These are phyloP conservation scores for Lentinula sp. DNA, from an alignment of 768 basidiomycete genomes.

Conservation along the genomic window DNA sequence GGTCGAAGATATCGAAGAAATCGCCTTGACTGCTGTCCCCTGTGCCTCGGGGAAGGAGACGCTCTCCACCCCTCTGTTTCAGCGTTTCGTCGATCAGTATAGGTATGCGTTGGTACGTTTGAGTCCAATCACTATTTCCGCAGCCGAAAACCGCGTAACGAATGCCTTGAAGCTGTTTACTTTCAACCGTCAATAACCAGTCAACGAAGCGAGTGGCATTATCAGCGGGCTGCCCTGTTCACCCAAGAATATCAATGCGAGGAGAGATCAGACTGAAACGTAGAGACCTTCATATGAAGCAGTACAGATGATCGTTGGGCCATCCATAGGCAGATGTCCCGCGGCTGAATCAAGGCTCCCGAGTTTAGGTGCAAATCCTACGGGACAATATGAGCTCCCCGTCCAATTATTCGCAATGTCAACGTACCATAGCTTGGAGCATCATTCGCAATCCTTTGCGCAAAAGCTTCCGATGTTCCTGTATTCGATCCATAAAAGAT, in stretches of 20 bases:
- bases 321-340: constrained; percentile 31
- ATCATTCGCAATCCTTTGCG: constrained; percentile 34
- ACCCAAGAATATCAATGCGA: background rate
- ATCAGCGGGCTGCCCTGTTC: constrained; percentile 37
- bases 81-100: constrained; percentile 28
- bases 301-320: constrained; percentile 38
- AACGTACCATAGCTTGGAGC: constrained; percentile 29
- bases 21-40: constrained; percentile 36
- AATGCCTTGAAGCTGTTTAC: constrained; percentile 21
- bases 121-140: constrained; percentile 43
- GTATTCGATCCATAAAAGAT: constrained; percentile 43
- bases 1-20: constrained; percentile 39
- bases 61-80: constrained; percentile 27
- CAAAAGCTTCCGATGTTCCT: constrained; percentile 43
- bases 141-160: constrained; percentile 43
- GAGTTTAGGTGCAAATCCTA: constrained; percentile 32
- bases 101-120: constrained; percentile 42
- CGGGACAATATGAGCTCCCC: background rate
- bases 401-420: background rate
- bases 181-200: constrained; percentile 27
- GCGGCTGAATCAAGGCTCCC: constrained; percentile 33
- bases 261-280: background rate
- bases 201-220: constrained; percentile 41
- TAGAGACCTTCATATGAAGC: constrained; percentile 39
- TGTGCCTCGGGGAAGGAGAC: constrained; percentile 29